Evolutionary conservation across 139 green algal species (phyloP), one percentile per base, ranked within the genome.

Genomic region (Edaphochlamys debaryana): DNA sequence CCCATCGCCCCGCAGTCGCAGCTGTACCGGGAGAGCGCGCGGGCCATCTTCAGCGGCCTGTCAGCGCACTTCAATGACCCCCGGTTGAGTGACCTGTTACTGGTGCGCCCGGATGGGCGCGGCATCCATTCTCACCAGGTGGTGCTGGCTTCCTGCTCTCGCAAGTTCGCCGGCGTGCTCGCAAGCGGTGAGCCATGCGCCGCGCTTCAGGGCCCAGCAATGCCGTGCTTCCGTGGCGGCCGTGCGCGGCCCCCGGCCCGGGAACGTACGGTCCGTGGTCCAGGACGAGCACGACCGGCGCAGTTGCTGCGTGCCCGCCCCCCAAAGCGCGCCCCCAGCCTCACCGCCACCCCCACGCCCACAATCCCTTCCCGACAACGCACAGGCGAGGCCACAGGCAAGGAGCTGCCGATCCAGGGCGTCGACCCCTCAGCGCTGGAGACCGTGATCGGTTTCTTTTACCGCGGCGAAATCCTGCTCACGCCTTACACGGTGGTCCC

Each of bases 341-440:
- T n/a, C n/a, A n/a, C n/a, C n/a, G 9, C 45, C 11, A 54, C 13
- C 45, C 45, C 11, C 45, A 54, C 45, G 45, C 45, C 13, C 45
- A 9, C 45, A 22, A 20, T 27, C 17, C 52, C 52, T 20, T 62
- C 13, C 4, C 19, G 6, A 4, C 52, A 30, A 27, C 41, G 27
- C 17, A 4, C 78, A 82, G 78, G 82, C 73, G 79, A 79, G n/a
- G 69, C 74, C 37, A 50, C 66, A 5, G 70, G 78, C 32, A 85
- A 90, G 66, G 87, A 91, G 80, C 83, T 91, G 11, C 87, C 87
- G 37, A 73, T 91, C 56, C 80, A 78, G 56, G 87, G 87, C 4
- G 87, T 91, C 22, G 87, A 91, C 73, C 70, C 69, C 32, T 67
- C 41, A 6, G 79, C 83, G 30, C 72, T 91, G 71, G 79, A 88